A percentile compares a stretch with the other conserved stretches of the same genome.
phyloP scores from a whole-genome alignment of 345 rosid species.

The Pseudoturritis turrita region DNA sequence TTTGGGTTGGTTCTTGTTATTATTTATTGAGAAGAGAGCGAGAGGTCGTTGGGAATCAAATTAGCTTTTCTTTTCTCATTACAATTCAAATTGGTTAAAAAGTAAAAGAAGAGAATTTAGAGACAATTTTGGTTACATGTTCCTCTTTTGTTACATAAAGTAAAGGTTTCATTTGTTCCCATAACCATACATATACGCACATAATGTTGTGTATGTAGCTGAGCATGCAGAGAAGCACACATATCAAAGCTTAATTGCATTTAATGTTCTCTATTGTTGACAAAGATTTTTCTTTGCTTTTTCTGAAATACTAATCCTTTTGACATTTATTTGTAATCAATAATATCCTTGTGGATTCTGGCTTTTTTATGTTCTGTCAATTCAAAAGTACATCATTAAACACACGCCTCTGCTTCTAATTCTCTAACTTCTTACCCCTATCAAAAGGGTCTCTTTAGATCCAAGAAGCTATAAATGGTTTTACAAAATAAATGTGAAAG shows the following conservation, averaged over 20 bases:
- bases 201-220: background rate
- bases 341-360: slow-evolving; percentile 19
- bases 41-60: slow-evolving; percentile 30
- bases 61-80: slow-evolving; percentile 23
- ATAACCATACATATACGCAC: slow-evolving; percentile 15
- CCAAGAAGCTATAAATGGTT: slow-evolving; percentile 20
- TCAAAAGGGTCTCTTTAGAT: slow-evolving; percentile 23
- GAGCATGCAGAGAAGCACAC: slow-evolving; percentile 33
- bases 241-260: slow-evolving; percentile 21
- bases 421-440: slow-evolving; percentile 10
- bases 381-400: slow-evolving; percentile 19
- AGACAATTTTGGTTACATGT: slow-evolving; percentile 26
- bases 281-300: slow-evolving; percentile 15
- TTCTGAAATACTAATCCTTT: slow-evolving; percentile 12
- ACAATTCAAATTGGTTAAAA: slow-evolving; percentile 28
- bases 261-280: slow-evolving; percentile 14
- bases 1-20: slow-evolving; percentile 22
- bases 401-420: slow-evolving; percentile 24
- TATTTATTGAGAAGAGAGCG: slow-evolving; percentile 29
- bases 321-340: slow-evolving; percentile 31
- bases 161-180: slow-evolving; percentile 26
- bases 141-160: slow-evolving; percentile 30
- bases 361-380: slow-evolving; percentile 26
- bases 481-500: slow-evolving; percentile 29
- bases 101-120: slow-evolving; percentile 19